These are phyloP conservation scores for Elsinoe batatas DNA, from an alignment of 2,329 filamentous ascomycete genomes.

Conservation along the genomic window DNA sequence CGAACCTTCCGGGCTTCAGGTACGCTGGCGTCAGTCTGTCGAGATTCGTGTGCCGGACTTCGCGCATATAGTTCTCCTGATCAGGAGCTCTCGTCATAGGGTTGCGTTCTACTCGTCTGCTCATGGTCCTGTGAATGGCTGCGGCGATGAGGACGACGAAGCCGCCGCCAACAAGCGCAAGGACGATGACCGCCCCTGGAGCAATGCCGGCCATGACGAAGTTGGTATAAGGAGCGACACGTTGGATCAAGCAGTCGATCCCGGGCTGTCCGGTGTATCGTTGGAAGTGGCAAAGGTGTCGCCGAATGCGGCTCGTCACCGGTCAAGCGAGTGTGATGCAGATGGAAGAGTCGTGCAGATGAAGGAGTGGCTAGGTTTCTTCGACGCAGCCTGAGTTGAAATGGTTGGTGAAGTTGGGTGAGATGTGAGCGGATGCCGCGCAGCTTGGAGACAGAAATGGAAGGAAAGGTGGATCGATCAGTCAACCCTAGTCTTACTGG, in stretches of 20 bases:
- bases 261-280: too few relatives aligned
- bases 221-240: neutral
- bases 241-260: neutral
- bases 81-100: conserved; percentile 1
- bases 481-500: neutral
- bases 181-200: neutral
- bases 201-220: neutral
- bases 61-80: conserved; percentile 16
- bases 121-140: conserved; percentile 8
- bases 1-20: conserved; percentile 3
- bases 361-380: too few relatives aligned
- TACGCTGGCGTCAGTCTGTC: conserved; percentile 10
- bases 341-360: too few relatives aligned
- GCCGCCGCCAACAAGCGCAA: conserved; percentile 7
- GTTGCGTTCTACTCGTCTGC: neutral
- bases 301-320: too few relatives aligned
- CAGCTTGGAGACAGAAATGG: neutral
- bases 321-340: too few relatives aligned
- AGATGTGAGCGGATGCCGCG: neutral
- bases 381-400: neutral
- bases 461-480: conserved; percentile 7
- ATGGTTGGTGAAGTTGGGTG: neutral
- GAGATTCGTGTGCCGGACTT: conserved; percentile 14
- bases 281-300: too few relatives aligned
- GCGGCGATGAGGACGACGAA: conserved; percentile 8